These are phyloP conservation scores for Cicer judaicum DNA, from an alignment of 306 rosid genomes.

Conservation along the genomic window DNA sequence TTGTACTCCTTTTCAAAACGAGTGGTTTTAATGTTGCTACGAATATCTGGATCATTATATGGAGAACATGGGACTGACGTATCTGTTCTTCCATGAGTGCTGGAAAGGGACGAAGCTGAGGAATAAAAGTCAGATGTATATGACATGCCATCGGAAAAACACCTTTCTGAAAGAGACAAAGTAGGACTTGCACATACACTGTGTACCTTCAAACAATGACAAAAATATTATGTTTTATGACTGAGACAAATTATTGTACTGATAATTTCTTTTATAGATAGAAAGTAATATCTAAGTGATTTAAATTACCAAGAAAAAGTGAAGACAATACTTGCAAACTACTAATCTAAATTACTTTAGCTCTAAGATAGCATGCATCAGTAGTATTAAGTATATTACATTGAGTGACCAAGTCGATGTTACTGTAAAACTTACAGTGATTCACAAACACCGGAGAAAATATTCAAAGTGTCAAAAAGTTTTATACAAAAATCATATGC, in stretches of 20 bases:
- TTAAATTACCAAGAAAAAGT: slow-evolving; percentile 17
- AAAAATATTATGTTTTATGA: slow-evolving; percentile 40
- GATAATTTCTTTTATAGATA: neutral
- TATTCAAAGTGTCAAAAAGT: neutral
- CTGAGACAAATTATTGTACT: neutral
- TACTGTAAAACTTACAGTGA: neutral
- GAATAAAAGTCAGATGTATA: slow-evolving; percentile 63
- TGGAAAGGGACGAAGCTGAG: slow-evolving; percentile 52
- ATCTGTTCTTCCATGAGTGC: slow-evolving; percentile 49
- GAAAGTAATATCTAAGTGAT: slow-evolving; percentile 22
- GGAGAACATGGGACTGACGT: slow-evolving; percentile 65
- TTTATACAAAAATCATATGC: too few species aligned
- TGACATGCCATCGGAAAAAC: slow-evolving; percentile 81
- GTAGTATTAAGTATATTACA: neutral
- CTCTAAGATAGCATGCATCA: neutral
- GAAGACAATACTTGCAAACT: neutral
- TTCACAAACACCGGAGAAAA: neutral
- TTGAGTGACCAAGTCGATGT: neutral
- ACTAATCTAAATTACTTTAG: neutral
- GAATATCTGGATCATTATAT: slow-evolving; percentile 50
- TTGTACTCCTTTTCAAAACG: slow-evolving; percentile 42
- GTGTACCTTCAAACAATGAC: slow-evolving; percentile 63
- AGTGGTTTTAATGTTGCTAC: slow-evolving; percentile 47
- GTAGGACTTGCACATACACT: slow-evolving; percentile 79
- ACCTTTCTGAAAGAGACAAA: slow-evolving; percentile 76